phyloP scores from a whole-genome alignment of 78 protist species.

The Planoprotostelium fungivorum region DNA sequence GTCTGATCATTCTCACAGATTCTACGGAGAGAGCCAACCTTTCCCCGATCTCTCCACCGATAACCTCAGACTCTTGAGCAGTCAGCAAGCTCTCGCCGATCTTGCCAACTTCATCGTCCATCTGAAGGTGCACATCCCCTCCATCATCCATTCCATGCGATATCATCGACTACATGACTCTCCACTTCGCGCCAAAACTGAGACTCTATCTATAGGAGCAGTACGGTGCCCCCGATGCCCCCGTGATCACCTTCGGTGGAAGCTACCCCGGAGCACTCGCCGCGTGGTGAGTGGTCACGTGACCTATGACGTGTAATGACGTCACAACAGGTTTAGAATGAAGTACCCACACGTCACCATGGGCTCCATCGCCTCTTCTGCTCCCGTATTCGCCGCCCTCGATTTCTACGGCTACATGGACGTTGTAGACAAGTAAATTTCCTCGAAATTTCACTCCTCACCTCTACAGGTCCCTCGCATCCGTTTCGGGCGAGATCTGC shows the following conservation, averaged over 20 bases:
- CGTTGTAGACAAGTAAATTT: constrained; percentile 23
- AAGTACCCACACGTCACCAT: constrained; percentile 34
- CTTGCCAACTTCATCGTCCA: constrained; percentile 36
- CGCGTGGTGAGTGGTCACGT: too few species aligned
- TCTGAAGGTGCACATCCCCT: neutral
- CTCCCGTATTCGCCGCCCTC: constrained; percentile 59
- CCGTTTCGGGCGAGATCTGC: neutral
- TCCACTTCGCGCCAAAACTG: too few species aligned
- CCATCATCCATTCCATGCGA: neutral
- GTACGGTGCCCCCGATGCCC: neutral
- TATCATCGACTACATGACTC: too few species aligned
- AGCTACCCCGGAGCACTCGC: constrained; percentile 64
- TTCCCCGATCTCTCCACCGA: constrained; percentile 7
- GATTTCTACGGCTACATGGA: constrained; percentile 61
- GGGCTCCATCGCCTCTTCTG: constrained; percentile 44
- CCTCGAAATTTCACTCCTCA: neutral
- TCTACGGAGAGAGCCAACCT: constrained; percentile 35
- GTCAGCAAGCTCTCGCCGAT: constrained; percentile 58
- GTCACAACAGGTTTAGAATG: too few species aligned
- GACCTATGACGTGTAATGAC: too few species aligned
- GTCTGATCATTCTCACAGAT: constrained; percentile 9
- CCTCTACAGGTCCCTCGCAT: neutral
- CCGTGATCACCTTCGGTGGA: constrained; percentile 61
- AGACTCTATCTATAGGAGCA: neutral
- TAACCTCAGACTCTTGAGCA: constrained; percentile 16